Evolutionary conservation across 306 rosid species (phyloP), one percentile per base, ranked within the genome.

Genomic region (Quercus aquifolioides): DNA sequence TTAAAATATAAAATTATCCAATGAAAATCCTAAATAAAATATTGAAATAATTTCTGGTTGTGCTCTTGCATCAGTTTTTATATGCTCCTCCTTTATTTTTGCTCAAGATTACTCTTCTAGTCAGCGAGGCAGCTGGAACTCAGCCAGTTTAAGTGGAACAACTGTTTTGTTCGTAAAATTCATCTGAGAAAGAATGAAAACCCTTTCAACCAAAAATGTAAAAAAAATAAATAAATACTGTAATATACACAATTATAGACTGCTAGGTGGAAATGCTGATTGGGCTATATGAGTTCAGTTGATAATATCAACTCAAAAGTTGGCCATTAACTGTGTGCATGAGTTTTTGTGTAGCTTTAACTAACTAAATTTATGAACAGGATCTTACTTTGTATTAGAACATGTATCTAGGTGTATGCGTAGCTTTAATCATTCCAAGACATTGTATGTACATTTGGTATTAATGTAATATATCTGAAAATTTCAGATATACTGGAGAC

Each of bases 401-500:
- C 51, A 64, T 67, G 30, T 21, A 68, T 73, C 23, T 68, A 18
- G 23, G 69, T 26, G 26, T n/a, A 19, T 69, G 41, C 21, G 41
- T 79, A 51, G 80, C 77, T 30, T 69, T 57, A 54, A 33, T 23
- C 18, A 74, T 51, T 35, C 56, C 15, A 57, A 46, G 57, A 79
- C 15, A 56, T 43, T 78, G 77, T 67, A 10, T n/a, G 75, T 41
- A 25, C 52, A 30, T 69, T 71, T 15, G 14, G 51, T 17, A n/a
- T 57, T 81, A 23, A 77, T 49, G 20, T 75, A 11, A 76, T 38
- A 64, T 67, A 58, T 82, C 57, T 74, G 49, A 65, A 71, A 81
- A 76, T 76, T 82, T 72, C 89, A 94, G 99, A 91, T 81, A 92
- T 92, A 84, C 76, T 92, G 83, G 99, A 92, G 87, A 88, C 83